Evolutionary conservation across 2,329 filamentous ascomycete genomes (phyloP), one percentile per base, ranked within the genome.

Genomic region (Fonsecaea nubica): DNA sequence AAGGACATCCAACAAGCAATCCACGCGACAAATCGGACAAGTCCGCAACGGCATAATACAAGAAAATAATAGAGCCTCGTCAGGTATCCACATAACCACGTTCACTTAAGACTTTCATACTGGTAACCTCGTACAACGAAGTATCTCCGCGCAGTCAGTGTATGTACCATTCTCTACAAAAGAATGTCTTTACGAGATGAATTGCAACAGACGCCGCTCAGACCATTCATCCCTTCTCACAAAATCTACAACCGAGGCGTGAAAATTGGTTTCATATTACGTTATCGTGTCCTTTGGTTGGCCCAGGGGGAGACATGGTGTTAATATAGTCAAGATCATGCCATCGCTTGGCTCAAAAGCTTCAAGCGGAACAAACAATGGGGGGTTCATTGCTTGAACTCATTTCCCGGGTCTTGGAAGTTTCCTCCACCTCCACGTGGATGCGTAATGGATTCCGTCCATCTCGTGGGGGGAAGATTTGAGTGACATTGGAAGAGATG

Each of bases 311-410:
- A 4, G 3, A 10, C n/a, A 50, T 50, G 45, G 25, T 50, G 45
- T 50, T 50, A 50, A 50, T 50, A 50, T 50, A 25, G 45, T 50
- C 45, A 50, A 30, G 45, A 50, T 50, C 25, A 50, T 50, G 45
- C 45, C 18, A 50, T 50, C 25, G 45, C 45, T 50, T 50, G 45
- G 45, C 45, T 30, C 21, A n/a, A 50, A 50, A 50, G 45, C 45
- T 50, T 50, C 3, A 13, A 9, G 8, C 12, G 2, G 12, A 10
- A 4, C 2, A 50, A 12, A 25, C 3, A 32, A 5, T 32, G 30
- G 30, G 30, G 12, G 9, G 10, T 50, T 12, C 12, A 3, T 30
- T 50, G 45, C 21, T 50, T 50, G 30, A 32, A 32, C 3, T 32
- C 3, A 32, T 32, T 32, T 32, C 30, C 30, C 30, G 30, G 4